A percentile compares a stretch with the other conserved stretches of the same genome.
phyloP scores from a whole-genome alignment of 371 early-diverging fungal genomes.

The Fennellomyces sp. region DNA sequence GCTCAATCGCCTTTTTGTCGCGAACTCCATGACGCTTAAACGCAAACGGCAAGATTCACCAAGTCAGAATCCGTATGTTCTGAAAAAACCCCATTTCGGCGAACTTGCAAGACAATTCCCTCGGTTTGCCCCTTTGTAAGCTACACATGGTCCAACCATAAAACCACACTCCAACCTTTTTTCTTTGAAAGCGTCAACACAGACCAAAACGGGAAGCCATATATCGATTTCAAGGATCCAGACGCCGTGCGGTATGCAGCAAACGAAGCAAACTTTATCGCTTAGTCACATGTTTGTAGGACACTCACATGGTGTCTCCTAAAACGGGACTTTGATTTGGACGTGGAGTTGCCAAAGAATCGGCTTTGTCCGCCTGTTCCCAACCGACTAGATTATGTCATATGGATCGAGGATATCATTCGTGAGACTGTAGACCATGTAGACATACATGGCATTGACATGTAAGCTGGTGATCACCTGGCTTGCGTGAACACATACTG shows the following conservation, averaged over 20 bases:
- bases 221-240: conserved; percentile 47
- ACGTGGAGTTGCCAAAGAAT: conserved; percentile 65
- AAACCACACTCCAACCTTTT: not conserved
- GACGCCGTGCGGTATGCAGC: conserved; percentile 34
- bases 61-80: conserved; percentile 23
- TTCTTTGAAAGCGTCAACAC: conserved; percentile 19
- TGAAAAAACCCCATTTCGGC: conserved; percentile 38
- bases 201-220: conserved; percentile 10
- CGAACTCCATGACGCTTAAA: not conserved
- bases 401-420: conserved; percentile 67
- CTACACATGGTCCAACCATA: not conserved
- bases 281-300: conserved; percentile 13
- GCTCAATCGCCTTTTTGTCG: too few relatives aligned
- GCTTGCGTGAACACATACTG: not conserved
- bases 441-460: conserved; percentile 54
- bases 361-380: conserved; percentile 69
- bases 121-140: conserved; percentile 26
- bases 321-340: conserved; percentile 57
- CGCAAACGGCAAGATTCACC: not conserved
- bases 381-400: conserved; percentile 67
- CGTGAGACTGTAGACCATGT: conserved; percentile 21
- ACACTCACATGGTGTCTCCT: conserved; percentile 59
- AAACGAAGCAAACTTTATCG: not conserved
- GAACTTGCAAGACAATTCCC: conserved; percentile 29
- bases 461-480: conserved; percentile 39